Percentiles rank a stretch among this genome's conserved stretches.
Evolutionary conservation across 2,329 filamentous ascomycete genomes (phyloP).

Genomic region (Penicillium palitans): DNA sequence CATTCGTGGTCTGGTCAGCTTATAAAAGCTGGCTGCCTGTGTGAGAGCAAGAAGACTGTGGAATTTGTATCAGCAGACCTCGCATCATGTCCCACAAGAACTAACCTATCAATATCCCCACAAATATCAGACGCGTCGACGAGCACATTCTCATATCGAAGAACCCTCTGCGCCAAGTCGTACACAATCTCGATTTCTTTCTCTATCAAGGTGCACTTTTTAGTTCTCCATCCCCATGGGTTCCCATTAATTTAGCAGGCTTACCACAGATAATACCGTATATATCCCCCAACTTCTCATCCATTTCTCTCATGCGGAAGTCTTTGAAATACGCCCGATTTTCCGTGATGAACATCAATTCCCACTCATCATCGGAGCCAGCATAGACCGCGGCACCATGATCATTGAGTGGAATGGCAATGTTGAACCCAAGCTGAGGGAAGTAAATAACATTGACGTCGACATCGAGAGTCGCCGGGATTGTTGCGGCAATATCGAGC

Average conservation of each 20-base stretch:
- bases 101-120: slow-evolving; percentile 74
- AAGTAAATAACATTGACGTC: slow-evolving; percentile 81
- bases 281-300: slow-evolving; percentile 78
- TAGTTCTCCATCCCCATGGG: background rate
- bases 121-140: slow-evolving; percentile 72
- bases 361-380: slow-evolving; percentile 69
- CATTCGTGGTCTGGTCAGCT: slow-evolving; percentile 68
- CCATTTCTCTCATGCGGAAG: slow-evolving; percentile 73
- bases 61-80: background rate
- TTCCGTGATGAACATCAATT: slow-evolving; percentile 72
- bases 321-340: slow-evolving; percentile 84
- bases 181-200: slow-evolving; percentile 88
- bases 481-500: slow-evolving; percentile 59
- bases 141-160: slow-evolving; percentile 68
- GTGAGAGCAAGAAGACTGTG: slow-evolving; percentile 74
- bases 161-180: slow-evolving; percentile 67
- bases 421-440: slow-evolving; percentile 87
- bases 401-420: slow-evolving; percentile 66
- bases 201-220: slow-evolving; percentile 51
- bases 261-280: slow-evolving; percentile 79
- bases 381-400: slow-evolving; percentile 63
- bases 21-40: slow-evolving; percentile 72
- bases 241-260: slow-evolving; percentile 20
- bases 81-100: background rate
- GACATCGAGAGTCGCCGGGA: slow-evolving; percentile 59